These are phyloP conservation scores for Aspergillus candidus DNA, from an alignment of 2,329 filamentous ascomycete genomes.

Conservation along the genomic window DNA sequence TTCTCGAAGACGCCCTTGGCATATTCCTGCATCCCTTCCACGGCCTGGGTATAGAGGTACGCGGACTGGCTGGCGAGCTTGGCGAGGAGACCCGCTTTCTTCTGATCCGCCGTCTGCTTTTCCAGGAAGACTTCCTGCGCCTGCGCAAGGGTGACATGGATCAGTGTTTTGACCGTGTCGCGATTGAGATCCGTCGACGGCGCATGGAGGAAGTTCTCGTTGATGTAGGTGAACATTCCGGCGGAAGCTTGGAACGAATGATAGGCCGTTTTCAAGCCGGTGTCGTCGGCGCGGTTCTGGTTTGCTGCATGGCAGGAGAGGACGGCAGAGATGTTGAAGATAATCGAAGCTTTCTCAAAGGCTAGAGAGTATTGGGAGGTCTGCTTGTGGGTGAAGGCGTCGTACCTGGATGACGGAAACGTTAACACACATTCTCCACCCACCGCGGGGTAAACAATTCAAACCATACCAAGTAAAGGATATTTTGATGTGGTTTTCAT, in stretches of 20 bases:
- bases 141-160: conserved; percentile 88
- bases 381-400: conserved; percentile 98
- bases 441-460: not conserved
- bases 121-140: conserved; percentile 96
- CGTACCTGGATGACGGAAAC: conserved; percentile 60
- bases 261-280: conserved; percentile 90
- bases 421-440: conserved; percentile 1
- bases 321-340: conserved; percentile 98
- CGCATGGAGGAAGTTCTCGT: conserved; percentile 97
- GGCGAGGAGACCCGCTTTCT: conserved; percentile 85
- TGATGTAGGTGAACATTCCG: conserved; percentile 99
- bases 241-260: conserved; percentile 97
- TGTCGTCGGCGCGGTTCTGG: conserved; percentile 87
- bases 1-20: conserved; percentile 90
- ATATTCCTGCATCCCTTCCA: conserved; percentile 88
- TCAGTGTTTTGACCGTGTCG: conserved; percentile 92
- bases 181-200: conserved; percentile 93
- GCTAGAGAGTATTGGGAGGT: conserved; percentile 94
- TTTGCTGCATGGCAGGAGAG: conserved; percentile 91
- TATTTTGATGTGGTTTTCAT: conserved; percentile 99
- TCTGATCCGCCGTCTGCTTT: conserved; percentile 87
- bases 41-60: conserved; percentile 78
- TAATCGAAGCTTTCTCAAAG: conserved; percentile 97
- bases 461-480: conserved; percentile 81
- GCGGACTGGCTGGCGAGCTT: conserved; percentile 89